These are phyloP conservation scores for Macadamia integrifolia DNA, from an alignment of 164 flowering plant genomes.

Conservation along the genomic window DNA sequence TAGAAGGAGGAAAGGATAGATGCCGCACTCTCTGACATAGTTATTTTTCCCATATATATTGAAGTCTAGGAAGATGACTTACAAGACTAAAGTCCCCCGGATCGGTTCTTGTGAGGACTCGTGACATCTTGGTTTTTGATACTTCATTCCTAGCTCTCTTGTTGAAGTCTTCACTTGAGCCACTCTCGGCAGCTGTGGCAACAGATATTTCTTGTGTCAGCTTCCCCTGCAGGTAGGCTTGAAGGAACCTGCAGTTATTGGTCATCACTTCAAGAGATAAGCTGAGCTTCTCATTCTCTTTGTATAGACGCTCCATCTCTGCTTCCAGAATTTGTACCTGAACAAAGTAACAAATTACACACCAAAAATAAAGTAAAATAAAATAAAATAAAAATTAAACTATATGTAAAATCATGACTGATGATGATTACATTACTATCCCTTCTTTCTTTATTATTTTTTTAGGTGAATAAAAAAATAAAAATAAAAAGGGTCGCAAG, in stretches of 20 bases:
- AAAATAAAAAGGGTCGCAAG: too few species aligned
- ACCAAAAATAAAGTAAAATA: too few species aligned
- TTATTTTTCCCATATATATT: background rate
- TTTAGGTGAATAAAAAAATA: too few species aligned
- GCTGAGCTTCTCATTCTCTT: background rate
- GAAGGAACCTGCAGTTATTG: background rate
- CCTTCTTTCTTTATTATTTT: too few species aligned
- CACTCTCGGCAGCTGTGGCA: background rate
- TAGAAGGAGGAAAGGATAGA: too few species aligned
- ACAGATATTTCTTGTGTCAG: conserved; percentile 24
- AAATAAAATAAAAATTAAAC: too few species aligned
- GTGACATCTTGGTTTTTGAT: background rate
- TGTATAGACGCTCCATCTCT: background rate
- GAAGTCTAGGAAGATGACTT: background rate
- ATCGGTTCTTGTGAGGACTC: background rate
- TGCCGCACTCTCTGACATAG: too few species aligned
- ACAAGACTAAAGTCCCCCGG: background rate
- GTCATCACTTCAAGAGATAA: background rate
- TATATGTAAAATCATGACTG: too few species aligned
- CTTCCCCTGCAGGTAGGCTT: background rate
- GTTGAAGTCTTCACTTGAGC: background rate
- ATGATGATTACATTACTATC: too few species aligned
- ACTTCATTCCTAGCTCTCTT: background rate
- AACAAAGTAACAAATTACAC: background rate
- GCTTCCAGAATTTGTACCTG: background rate